Base-by-base conservation (phyloP, 495 filamentous ascomycete genomes). In the Chaetomium cochliodes region DNA sequence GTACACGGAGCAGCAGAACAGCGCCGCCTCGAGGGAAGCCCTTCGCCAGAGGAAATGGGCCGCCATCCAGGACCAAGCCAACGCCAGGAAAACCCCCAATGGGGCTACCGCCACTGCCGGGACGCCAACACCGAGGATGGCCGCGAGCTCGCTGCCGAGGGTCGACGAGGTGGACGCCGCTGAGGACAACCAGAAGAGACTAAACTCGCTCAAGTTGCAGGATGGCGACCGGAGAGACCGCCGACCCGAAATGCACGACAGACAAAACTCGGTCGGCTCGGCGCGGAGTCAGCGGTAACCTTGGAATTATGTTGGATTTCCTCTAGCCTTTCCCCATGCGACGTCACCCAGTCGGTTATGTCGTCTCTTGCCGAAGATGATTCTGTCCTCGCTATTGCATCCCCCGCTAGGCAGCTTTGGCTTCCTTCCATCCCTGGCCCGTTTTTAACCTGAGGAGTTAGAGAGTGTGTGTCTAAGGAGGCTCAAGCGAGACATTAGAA, bases 1-100 rank as follows among this genome's bases (percentile, higher is more conserved):
- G 64, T 99, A 98, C 74, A 93, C 92, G n/a, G 94, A 98, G 73
- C 87, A 92, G 66, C 93, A 98, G 77, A 94, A 92, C 75, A 91
- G 85, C 66, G 91, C 92, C 16, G 87, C 91, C 1, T 82, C 93
- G 46, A 84, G 92, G 39, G 86, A 96, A 71, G 85, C 87, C 66
- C 80, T 84, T 47, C 87, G 94, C 61, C 83, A 92, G 70, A 85
- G 84, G 55, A 89, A 93, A 68, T 99, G 94, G 94, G 91, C 93
- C 33, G 85, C 87, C 67, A 81, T 99, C 26, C 80, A 87, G 53
- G 89, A 96, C 59, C 86, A 89, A 74, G 92, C 96, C 63, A 88
- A 87, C 64, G 81, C 86, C 60, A 77, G 76, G 65, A 83, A 80
- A 66, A 57, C 71, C 12, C 30, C 58, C 22, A 79, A 81, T 58